Evolutionary conservation across 2,329 filamentous ascomycete species (phyloP), one percentile per base, ranked within the genome.

Genomic region (Penicillium polonicum): DNA sequence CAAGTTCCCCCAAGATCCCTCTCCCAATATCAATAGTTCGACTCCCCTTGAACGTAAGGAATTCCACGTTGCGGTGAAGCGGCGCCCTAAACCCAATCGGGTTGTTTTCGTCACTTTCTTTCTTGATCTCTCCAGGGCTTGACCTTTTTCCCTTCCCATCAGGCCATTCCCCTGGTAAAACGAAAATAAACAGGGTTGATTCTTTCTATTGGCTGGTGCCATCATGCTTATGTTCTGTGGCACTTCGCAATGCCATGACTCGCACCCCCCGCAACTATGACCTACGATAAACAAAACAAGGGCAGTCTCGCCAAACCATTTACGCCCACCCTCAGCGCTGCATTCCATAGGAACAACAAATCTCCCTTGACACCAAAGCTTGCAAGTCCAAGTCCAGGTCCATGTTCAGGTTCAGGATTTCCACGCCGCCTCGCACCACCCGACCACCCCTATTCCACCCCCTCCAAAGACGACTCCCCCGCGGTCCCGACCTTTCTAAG

Each of bases 251-350:
- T 81, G 78, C 69, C 72, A 80, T 78, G 70, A 79, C 75, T 74
- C 74, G 75, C 68, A 65, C 61, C 67, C 69, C 65, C 66, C 70
- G 67, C 72, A 68, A 76, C 79, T 70, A 79, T 83, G 74, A 76
- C 76, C 60, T 73, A 74, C 70, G 80, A 83, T 75, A 82, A 80
- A 76, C 80, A 78, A 75, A 78, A 78, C 73, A 76, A 75, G 68
- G 74, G 73, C 72, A 79, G 78, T 69, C 77, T 79, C 68, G 70
- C 69, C 72, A 79, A 80, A 77, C 84, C 87, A 41, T 82, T 88
- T 69, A 87, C 87, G 78, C 89, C 90, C 52, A 83, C 86, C 58
- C 84, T 92, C 68, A 83, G 81, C 73, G 82, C 87, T 62, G 79
- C 85, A 45, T 84, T 82, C 46, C 79, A 83, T 65, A 86, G 82